Base-by-base conservation (phyloP, 139 green algal genomes). In the Tetradesmus lagerheimii region DNA sequence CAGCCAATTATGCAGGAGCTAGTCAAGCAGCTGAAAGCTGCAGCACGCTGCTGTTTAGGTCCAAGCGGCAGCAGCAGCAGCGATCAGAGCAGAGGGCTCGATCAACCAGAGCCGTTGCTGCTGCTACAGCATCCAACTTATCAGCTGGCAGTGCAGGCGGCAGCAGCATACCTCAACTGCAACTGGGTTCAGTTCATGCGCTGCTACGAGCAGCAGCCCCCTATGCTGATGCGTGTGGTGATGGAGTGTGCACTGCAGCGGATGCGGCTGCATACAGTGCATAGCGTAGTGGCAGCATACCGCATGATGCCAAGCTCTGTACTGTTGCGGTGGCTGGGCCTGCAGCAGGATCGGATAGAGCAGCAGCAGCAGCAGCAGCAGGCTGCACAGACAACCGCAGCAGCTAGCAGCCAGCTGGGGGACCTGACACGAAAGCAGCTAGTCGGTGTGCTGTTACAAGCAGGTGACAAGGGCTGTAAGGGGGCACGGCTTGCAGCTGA, bases 401-500 rank as follows among this genome's bases (percentile, higher is more conserved):
- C 27, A n/a, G 66, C 37, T 57, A 27, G 39, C 25, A 64, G 39
- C 8, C 3, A 16, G 23, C 23, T 79, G n/a, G 31, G 50, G 16
- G 4, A 47, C 25, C 2, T 31, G 80, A n/a, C 41, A 1, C 53
- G 35, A 1, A 47, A 86, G 34, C 14, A 27, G 29, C 38, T 80
- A 38, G 27, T 88, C 2, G 38, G 39, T 6, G 1, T 80, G 25
- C 64, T 88, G 37, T 9, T 50, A 16, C 35, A 77, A 41, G 83
- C 83, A 64, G 64, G 43, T 27, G 83, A 88, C 4, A 64, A 2
- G 18, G 64, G 83, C 31, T 50, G 83, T 64, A 88, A 80, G 64
- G 83, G 64, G 23, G 62, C 62, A 12, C 5, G 83, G 14, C 18
- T 81, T 11, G 83, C 83, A 23, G 41, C 47, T 62, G 62, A 62